Base-by-base conservation (phyloP, 495 filamentous ascomycete species). In the Aspergillus sparsus region DNA sequence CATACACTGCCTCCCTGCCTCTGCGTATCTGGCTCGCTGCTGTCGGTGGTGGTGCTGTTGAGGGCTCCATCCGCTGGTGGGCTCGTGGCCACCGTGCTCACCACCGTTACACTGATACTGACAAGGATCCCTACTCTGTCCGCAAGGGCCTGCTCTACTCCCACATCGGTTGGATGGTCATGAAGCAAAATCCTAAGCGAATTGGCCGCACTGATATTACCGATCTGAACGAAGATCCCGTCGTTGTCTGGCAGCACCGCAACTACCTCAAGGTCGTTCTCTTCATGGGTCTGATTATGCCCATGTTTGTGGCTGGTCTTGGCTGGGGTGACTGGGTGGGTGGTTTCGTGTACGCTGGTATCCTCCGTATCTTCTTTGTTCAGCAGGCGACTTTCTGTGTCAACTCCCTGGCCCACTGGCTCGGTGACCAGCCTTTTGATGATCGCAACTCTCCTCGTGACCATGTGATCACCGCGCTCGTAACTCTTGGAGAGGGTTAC, bases 321-420 rank as follows among this genome's bases (percentile, higher is more conserved):
- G 85, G 85, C 68, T 98, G 92, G 92, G 84, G 84, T 75, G 94
- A 98, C 74, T 97, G 84, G 85, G 69, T 83, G 57, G 94, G 94
- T 64, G 94, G 94, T 45, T 96, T 91, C 75, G 83, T 98, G 77
- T 98, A 98, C 67, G 92, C 84, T 57, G 94, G 94, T 68, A 95
- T 98, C 71, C 87, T 97, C 64, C 85, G 94, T 68, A 92, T 97
- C 75, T 97, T 95, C 85, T 91, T 98, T 81, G 92, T 98, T 64
- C 94, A 98, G 80, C 94, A 98, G 77, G 94, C 94, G 60, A 98
- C 94, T 65, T 98, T 98, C 87, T 98, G 94, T 66, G 93, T 98
- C 83, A 98, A 98, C 85, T 96, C 92, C 51, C 82, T 98, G 58
- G 94, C 94, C 60, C 94, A 98, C 80, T 98, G 93, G 93, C 90